These are phyloP conservation scores for Lactarius vividus DNA, from an alignment of 768 basidiomycete species.

Conservation along the genomic window DNA sequence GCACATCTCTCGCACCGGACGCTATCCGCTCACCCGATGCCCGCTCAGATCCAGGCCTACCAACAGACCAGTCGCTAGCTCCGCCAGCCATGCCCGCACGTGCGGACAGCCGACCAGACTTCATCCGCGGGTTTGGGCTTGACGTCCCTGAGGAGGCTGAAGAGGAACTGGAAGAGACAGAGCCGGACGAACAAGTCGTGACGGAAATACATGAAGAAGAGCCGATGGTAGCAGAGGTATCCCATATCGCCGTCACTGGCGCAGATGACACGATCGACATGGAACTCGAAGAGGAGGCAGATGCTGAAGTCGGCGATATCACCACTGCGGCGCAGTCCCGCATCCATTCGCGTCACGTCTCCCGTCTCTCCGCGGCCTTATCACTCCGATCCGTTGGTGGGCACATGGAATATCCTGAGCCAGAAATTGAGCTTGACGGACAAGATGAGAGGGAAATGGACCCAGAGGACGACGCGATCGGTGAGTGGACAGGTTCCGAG, in stretches of 20 bases:
- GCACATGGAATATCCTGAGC: constrained; percentile 29
- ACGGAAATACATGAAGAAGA: constrained; percentile 30
- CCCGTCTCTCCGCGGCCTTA: constrained; percentile 62
- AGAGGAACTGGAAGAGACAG: constrained; percentile 38
- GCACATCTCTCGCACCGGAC: constrained; percentile 54
- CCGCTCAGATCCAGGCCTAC: constrained; percentile 56
- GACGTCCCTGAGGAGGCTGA: constrained; percentile 78
- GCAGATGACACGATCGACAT: constrained; percentile 28
- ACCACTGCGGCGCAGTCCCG: constrained; percentile 50
- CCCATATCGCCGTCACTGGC: constrained; percentile 14
- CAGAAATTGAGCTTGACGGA: constrained; percentile 33
- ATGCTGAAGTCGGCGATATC: constrained; percentile 40
- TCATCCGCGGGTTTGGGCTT: constrained; percentile 74
- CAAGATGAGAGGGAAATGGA: constrained; percentile 33
- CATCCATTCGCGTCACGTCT: constrained; percentile 67
- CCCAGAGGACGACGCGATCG: constrained; percentile 45
- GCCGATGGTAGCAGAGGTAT: constrained; percentile 16
- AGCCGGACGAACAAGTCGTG: constrained; percentile 25
- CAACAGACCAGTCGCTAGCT: constrained; percentile 45
- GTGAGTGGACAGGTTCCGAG: constrained; percentile 84
- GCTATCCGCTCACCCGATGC: constrained; percentile 33
- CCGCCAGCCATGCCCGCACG: constrained; percentile 42
- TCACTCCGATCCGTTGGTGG: constrained; percentile 64
- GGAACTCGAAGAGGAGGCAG: constrained; percentile 37
- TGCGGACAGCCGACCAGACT: constrained; percentile 63